These are phyloP conservation scores for Thinopyrum elongatum DNA, from an alignment of 176 grass and related monocot species.

Conservation along the genomic window DNA sequence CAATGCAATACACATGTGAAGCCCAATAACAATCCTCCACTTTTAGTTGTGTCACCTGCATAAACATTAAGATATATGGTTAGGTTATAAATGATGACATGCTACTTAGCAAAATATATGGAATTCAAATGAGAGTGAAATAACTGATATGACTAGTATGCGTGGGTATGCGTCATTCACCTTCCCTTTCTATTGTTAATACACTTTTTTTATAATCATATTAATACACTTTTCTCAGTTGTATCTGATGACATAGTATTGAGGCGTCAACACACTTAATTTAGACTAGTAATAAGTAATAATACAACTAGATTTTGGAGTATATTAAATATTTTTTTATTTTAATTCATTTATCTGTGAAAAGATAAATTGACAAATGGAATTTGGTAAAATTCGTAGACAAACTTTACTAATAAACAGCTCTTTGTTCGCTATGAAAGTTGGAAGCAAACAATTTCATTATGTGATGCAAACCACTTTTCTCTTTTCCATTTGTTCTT, in stretches of 20 bases:
- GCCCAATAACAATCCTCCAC: slow-evolving; percentile 13
- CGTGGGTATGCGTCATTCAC: no score
- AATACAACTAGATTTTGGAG: neutral
- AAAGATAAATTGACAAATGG: no score
- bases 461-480: no score
- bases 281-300: neutral
- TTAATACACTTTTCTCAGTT: neutral
- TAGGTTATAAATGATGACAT: neutral
- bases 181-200: no score
- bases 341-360: no score
- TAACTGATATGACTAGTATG: neutral
- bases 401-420: neutral
- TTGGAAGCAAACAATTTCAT: no score
- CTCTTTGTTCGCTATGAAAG: neutral
- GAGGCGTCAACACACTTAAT: neutral
- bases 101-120: neutral
- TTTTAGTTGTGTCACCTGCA: slow-evolving; percentile 13
- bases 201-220: no score
- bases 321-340: no score
- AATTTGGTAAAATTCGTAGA: neutral
- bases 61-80: neutral
- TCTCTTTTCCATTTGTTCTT: no score
- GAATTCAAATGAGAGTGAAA: neutral
- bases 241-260: neutral
- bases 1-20: slow-evolving; percentile 2